These are phyloP conservation scores for Fusarium musae DNA, from an alignment of 2,329 filamentous ascomycete genomes.

Conservation along the genomic window DNA sequence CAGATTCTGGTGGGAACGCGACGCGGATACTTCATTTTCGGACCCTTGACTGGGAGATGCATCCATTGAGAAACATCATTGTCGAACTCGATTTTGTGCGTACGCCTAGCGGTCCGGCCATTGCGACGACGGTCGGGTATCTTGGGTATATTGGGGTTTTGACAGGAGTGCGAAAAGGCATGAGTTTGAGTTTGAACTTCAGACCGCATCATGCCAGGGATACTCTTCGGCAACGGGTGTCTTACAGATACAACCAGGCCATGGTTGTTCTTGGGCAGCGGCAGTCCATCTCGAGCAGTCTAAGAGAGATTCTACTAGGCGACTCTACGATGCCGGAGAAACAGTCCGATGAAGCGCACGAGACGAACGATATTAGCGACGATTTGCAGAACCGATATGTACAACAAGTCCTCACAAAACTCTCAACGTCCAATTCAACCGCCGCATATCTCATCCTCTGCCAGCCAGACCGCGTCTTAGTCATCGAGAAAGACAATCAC, in stretches of 20 bases:
- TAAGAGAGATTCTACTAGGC: slow-evolving; percentile 39
- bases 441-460: slow-evolving; percentile 48
- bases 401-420: slow-evolving; percentile 19
- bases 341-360: rapidly evolving
- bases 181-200: slow-evolving; percentile 62
- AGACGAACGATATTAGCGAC: no score
- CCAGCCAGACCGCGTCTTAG: slow-evolving; percentile 34
- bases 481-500: slow-evolving; percentile 46
- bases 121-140: slow-evolving; percentile 60
- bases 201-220: slow-evolving; percentile 48
- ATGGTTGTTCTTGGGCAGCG: slow-evolving; percentile 42
- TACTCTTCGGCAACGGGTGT: slow-evolving; percentile 15
- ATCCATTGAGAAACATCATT: slow-evolving; percentile 59
- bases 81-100: slow-evolving; percentile 63
- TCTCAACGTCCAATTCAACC: slow-evolving; percentile 38
- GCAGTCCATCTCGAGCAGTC: slow-evolving; percentile 41
- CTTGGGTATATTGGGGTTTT: slow-evolving; percentile 61
- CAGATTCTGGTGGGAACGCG: slow-evolving; percentile 11
- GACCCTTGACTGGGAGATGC: slow-evolving; percentile 67
- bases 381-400: not conserved
- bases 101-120: slow-evolving; percentile 45
- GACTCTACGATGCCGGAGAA: not conserved
- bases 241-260: slow-evolving; percentile 45
- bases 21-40: slow-evolving; percentile 63
- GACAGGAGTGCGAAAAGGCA: slow-evolving; percentile 57